Evolutionary conservation across 371 early-diverging fungal genomes (phyloP).

Genomic region (Hamiltosporidium magnivora): DNA sequence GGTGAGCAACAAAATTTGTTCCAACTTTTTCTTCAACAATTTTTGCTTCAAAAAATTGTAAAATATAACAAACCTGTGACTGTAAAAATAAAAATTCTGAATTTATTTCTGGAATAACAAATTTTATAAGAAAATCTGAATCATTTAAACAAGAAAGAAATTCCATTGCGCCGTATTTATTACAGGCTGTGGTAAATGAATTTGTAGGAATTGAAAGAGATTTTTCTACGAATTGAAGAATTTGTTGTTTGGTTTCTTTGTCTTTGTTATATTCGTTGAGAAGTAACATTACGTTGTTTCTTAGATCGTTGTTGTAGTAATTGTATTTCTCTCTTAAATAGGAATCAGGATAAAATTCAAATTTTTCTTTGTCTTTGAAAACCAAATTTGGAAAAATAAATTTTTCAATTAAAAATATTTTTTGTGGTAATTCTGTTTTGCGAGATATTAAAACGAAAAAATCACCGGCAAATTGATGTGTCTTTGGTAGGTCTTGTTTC

Average conservation of each 20-base stretch:
- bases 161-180: conserved; percentile 33
- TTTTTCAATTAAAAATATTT: conserved; percentile 6
- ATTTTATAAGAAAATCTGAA: neutral
- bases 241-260: conserved; percentile 7
- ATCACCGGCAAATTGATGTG: conserved; percentile 28
- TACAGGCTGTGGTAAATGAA: conserved; percentile 4
- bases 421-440: conserved; percentile 22
- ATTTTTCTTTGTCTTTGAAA: conserved; percentile 29
- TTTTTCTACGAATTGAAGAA: conserved; percentile 24
- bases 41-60: conserved; percentile 15
- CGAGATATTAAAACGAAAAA: conserved; percentile 16
- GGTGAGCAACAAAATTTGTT: conserved; percentile 7
- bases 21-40: conserved; percentile 20
- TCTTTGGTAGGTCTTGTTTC: conserved; percentile 15
- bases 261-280: conserved; percentile 29
- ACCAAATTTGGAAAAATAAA: neutral
- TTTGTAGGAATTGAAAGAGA: neutral
- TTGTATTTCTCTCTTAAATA: conserved; percentile 49
- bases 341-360: conserved; percentile 40
- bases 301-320: conserved; percentile 19
- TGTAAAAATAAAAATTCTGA: conserved; percentile 29
- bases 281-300: conserved; percentile 19
- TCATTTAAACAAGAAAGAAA: conserved; percentile 28
- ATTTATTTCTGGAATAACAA: conserved; percentile 30
- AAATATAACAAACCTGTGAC: conserved; percentile 49